phyloP scores from a whole-genome alignment of 228 moss, liverwort and hornwort genomes.

The Sphagnum fallax region DNA sequence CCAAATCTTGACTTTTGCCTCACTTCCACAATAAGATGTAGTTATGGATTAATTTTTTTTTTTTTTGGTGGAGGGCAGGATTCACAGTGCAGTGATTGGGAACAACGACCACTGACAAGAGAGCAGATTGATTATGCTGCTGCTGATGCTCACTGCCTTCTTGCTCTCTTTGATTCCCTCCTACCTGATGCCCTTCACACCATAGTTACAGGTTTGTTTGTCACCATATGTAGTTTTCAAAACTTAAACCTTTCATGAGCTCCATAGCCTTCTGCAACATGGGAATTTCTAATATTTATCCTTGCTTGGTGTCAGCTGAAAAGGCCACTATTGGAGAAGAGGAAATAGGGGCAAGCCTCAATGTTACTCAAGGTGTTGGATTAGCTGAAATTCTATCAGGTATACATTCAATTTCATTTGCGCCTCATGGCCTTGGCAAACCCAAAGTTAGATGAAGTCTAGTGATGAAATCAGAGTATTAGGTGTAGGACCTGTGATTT shows the following conservation, averaged over 20 bases:
- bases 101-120: conserved; percentile 75
- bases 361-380: neutral
- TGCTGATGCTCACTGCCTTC: conserved; percentile 89
- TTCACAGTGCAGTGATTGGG: conserved; percentile 98
- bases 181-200: conserved; percentile 41
- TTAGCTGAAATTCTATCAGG: conserved; percentile 1
- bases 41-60: too few relatives aligned
- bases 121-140: conserved; percentile 87
- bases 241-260: neutral
- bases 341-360: neutral
- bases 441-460: too few relatives aligned
- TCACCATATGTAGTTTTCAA: neutral
- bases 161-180: conserved; percentile 73
- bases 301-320: neutral
- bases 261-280: neutral
- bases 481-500: too few relatives aligned
- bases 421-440: too few relatives aligned
- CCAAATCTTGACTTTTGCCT: too few relatives aligned
- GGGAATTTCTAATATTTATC: neutral
- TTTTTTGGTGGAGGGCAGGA: conserved; percentile 34
- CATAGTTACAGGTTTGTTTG: conserved; percentile 4
- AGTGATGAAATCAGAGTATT: too few relatives aligned
- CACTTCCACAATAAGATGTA: too few relatives aligned
- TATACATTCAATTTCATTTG: neutral
- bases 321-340: neutral